These are phyloP conservation scores for Trichosporon ovoides DNA, from an alignment of 1,284 basidiomycete genomes.

Conservation along the genomic window DNA sequence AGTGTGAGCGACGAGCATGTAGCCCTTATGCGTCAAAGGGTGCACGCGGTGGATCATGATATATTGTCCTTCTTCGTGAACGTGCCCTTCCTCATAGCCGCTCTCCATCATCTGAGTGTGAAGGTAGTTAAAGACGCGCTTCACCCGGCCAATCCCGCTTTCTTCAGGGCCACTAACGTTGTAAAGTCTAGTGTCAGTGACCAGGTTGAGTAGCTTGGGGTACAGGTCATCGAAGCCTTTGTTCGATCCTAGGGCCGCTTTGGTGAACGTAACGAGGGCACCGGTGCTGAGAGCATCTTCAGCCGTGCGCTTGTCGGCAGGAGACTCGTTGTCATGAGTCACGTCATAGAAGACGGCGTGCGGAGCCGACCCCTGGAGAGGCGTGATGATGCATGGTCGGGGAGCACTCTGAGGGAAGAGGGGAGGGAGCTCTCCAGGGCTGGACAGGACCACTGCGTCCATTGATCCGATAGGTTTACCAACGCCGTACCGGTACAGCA, in stretches of 20 bases:
- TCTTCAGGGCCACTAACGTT: constrained; percentile 56
- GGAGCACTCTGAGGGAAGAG: constrained; percentile 67
- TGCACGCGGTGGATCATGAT: constrained; percentile 86
- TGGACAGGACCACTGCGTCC: constrained; percentile 77
- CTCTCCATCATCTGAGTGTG: constrained; percentile 82
- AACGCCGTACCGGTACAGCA: constrained; percentile 80
- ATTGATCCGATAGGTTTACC: constrained; percentile 78
- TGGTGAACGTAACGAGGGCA: constrained; percentile 78
- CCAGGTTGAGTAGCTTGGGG: constrained; percentile 80
- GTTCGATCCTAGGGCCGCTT: constrained; percentile 79
- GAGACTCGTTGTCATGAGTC: constrained; percentile 93
- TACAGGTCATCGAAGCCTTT: constrained; percentile 97
- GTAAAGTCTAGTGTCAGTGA: constrained; percentile 73
- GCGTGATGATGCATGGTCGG: constrained; percentile 66
- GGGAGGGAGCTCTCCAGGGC: constrained; percentile 65
- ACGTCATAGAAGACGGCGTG: constrained; percentile 90
- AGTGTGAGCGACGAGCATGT: constrained; percentile 80
- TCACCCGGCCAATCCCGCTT: constrained; percentile 64
- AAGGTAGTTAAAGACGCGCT: constrained; percentile 75
- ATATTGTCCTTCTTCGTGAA: constrained; percentile 93
- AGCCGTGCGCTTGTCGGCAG: constrained; percentile 77
- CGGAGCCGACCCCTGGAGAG: constrained; percentile 74
- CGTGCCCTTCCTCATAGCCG: constrained; percentile 81
- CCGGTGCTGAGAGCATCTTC: constrained; percentile 90
- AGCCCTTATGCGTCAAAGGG: constrained; percentile 83